Conservation (phyloP, 768 basidiomycete genomes). For the Suillus weaverae region DNA sequence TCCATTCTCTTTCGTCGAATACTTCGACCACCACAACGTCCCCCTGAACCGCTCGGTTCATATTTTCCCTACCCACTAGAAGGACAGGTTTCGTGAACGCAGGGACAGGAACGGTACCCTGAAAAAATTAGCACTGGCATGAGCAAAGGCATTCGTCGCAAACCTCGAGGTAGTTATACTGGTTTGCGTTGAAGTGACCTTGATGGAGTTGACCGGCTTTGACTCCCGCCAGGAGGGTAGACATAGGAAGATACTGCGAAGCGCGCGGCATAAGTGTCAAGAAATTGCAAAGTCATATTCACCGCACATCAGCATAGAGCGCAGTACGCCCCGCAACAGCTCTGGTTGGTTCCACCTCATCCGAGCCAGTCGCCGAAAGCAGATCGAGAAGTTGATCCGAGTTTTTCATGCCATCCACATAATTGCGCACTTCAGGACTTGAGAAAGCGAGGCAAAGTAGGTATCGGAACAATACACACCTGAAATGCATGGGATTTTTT, state of each 20-base stretch:
- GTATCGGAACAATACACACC: slow-evolving; percentile 40
- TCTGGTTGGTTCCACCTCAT: slow-evolving; percentile 62
- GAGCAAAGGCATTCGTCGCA: neutral
- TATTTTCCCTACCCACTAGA: slow-evolving; percentile 84
- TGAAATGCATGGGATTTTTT: slow-evolving; percentile 61
- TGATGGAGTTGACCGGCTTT: slow-evolving; percentile 84
- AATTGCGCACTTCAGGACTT: slow-evolving; percentile 59
- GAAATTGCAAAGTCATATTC: neutral
- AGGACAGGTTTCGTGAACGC: slow-evolving; percentile 77
- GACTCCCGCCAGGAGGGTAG: slow-evolving; percentile 75
- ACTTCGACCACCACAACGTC: slow-evolving; percentile 92
- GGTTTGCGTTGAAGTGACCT: slow-evolving; percentile 93
- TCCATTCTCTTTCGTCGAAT: slow-evolving; percentile 88
- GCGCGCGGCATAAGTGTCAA: neutral
- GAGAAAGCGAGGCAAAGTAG: neutral
- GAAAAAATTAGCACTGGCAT: slow-evolving; percentile 1
- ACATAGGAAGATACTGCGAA: slow-evolving; percentile 72
- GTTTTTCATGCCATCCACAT: slow-evolving; percentile 73
- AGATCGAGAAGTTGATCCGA: slow-evolving; percentile 76
- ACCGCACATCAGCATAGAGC: slow-evolving; percentile 72
- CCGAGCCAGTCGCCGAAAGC: slow-evolving; percentile 66
- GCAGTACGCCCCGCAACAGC: slow-evolving; percentile 53
- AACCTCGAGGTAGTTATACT: slow-evolving; percentile 94
- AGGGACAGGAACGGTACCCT: slow-evolving; percentile 82
- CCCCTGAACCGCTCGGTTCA: slow-evolving; percentile 94